Percentiles rank a stretch among this genome's conserved stretches.
phyloP scores from a whole-genome alignment of 2,329 filamentous ascomycete genomes.

The Fusarium nelsonii region DNA sequence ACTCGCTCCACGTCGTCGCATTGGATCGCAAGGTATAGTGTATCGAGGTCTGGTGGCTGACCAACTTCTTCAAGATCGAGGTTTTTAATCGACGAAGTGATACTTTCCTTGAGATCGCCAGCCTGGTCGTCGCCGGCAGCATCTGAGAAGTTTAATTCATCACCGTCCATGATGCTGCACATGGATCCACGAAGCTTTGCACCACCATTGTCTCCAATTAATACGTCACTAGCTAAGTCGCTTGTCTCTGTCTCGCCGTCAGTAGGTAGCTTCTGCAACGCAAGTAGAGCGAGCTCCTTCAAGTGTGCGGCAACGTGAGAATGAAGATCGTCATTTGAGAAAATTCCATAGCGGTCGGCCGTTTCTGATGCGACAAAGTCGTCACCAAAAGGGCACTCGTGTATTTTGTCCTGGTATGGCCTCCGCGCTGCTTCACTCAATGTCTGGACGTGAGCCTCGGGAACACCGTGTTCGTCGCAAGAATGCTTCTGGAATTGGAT shows the following conservation, averaged over 20 bases:
- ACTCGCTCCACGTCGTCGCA: background rate
- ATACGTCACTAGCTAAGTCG: background rate
- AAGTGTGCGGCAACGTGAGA: slow-evolving; percentile 1
- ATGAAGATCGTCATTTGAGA: background rate
- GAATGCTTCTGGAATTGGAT: background rate
- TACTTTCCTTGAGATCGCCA: background rate
- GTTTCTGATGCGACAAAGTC: slow-evolving; percentile 1
- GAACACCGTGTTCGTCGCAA: background rate
- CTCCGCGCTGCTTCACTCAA: background rate
- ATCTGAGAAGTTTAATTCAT: background rate
- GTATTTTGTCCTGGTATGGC: background rate
- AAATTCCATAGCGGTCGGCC: background rate
- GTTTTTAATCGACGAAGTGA: background rate
- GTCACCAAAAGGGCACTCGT: background rate
- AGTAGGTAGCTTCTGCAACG: background rate
- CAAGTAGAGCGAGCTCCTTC: slow-evolving; percentile 1
- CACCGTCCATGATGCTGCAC: background rate
- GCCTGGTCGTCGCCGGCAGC: background rate
- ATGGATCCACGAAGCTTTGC: background rate
- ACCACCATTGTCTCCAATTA: background rate
- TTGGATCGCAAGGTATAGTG: background rate
- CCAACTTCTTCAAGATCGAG: background rate
- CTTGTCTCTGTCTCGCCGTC: background rate
- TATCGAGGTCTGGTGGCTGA: background rate
- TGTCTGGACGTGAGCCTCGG: background rate